Evolutionary conservation across 2,329 filamentous ascomycete genomes (phyloP).

Genomic region (Alternaria infectoria): DNA sequence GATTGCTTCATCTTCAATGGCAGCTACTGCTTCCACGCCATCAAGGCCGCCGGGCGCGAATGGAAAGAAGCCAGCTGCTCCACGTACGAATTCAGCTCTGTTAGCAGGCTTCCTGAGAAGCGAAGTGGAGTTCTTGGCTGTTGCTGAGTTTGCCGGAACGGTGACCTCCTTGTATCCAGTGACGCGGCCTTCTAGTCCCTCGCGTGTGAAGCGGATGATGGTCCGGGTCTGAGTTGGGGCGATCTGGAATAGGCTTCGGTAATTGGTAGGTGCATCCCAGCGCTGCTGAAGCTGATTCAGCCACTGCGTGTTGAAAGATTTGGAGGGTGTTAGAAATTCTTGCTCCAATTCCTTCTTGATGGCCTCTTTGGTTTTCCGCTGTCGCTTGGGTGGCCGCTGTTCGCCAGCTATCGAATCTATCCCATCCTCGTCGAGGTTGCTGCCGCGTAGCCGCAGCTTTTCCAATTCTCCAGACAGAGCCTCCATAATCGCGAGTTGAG

Average conservation of each 20-base stretch:
- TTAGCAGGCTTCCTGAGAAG: slow-evolving; percentile 83
- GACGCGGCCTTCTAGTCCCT: slow-evolving; percentile 89
- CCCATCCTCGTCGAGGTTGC: slow-evolving; percentile 26
- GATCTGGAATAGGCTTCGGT: slow-evolving; percentile 83
- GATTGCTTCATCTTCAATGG: slow-evolving; percentile 77
- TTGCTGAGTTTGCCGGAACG: slow-evolving; percentile 84
- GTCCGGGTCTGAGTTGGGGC: slow-evolving; percentile 92
- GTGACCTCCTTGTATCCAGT: slow-evolving; percentile 95
- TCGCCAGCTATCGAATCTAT: slow-evolving; percentile 68
- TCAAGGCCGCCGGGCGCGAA: slow-evolving; percentile 92
- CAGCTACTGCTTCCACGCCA: slow-evolving; percentile 82
- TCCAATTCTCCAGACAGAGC: slow-evolving; percentile 58
- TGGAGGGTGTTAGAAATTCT: slow-evolving; percentile 79
- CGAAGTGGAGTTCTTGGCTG: slow-evolving; percentile 94
- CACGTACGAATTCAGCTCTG: slow-evolving; percentile 88
- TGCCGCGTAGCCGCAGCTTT: slow-evolving; percentile 56
- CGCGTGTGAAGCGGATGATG: slow-evolving; percentile 89
- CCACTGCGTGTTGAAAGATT: slow-evolving; percentile 82
- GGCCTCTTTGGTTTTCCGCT: slow-evolving; percentile 63
- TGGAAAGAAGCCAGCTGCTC: slow-evolving; percentile 90
- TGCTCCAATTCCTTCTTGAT: slow-evolving; percentile 75
- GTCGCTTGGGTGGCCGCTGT: slow-evolving; percentile 58
- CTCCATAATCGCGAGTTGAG: slow-evolving; percentile 36
- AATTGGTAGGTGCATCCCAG: slow-evolving; percentile 84
- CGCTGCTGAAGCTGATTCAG: slow-evolving; percentile 86